Evolutionary conservation across 108 stramenopile species (phyloP).

Genomic region (Seminavis robusta): DNA sequence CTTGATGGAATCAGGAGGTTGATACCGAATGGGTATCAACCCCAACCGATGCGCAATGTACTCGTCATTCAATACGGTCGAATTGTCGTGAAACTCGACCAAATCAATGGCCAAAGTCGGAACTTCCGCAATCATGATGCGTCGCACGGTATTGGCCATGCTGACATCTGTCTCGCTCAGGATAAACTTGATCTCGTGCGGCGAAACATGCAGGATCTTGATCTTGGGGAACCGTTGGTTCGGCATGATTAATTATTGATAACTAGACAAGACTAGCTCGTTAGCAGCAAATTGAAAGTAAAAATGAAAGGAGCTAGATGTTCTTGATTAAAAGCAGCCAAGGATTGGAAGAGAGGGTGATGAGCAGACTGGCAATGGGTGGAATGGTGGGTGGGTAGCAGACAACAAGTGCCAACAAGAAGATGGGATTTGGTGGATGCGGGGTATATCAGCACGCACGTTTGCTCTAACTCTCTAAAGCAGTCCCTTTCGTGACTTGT

Average conservation of each 20-base stretch:
- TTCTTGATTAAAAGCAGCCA: too few relatives aligned
- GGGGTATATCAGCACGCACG: too few relatives aligned
- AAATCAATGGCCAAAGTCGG: slow-evolving; percentile 96
- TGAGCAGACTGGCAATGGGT: too few relatives aligned
- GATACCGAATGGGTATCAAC: slow-evolving; percentile 87
- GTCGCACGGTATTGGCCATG: slow-evolving; percentile 93
- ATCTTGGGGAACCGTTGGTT: slow-evolving; percentile 87
- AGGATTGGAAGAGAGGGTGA: too few relatives aligned
- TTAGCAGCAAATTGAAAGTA: too few relatives aligned
- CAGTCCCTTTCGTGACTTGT: too few relatives aligned
- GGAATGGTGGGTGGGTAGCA: too few relatives aligned
- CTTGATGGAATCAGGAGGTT: slow-evolving; percentile 58
- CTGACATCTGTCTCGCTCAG: slow-evolving; percentile 91
- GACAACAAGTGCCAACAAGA: too few relatives aligned
- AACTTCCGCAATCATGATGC: slow-evolving; percentile 97
- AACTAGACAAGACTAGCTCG: too few relatives aligned
- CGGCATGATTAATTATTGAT: slow-evolving; percentile 74
- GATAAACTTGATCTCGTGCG: slow-evolving; percentile 88
- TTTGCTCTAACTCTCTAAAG: too few relatives aligned
- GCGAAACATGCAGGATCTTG: slow-evolving; percentile 64
- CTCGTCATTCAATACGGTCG: slow-evolving; percentile 94
- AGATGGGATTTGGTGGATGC: too few relatives aligned
- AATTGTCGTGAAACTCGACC: slow-evolving; percentile 92
- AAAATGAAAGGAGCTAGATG: too few relatives aligned
- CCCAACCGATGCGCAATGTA: slow-evolving; percentile 97